These are phyloP conservation scores for Cryomyces minteri DNA, from an alignment of 495 filamentous ascomycete genomes.

Conservation along the genomic window DNA sequence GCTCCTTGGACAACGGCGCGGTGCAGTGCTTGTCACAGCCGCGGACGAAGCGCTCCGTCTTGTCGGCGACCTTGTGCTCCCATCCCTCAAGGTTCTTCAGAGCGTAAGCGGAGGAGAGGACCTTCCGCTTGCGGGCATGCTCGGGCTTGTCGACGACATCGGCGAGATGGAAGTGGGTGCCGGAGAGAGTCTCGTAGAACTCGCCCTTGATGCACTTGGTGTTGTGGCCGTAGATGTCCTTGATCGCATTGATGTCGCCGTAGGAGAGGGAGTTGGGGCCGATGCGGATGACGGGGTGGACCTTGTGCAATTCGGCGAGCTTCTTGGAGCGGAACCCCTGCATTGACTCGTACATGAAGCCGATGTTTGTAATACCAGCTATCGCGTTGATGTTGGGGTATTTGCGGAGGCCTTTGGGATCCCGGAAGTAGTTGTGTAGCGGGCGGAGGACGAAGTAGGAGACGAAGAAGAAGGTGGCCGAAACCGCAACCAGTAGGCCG, in stretches of 20 bases:
- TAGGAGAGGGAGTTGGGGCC: constrained; percentile 3
- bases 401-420: background rate
- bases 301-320: constrained; percentile 1
- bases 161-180: constrained; percentile 10
- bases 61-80: constrained; percentile 7
- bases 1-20: background rate
- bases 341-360: background rate
- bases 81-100: constrained; percentile 5
- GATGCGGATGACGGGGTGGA: constrained; percentile 3
- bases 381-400: background rate
- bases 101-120: constrained; percentile 4
- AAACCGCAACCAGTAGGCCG: background rate
- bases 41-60: constrained; percentile 4
- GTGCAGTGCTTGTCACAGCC: constrained; percentile 8
- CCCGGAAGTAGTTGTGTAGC: background rate
- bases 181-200: constrained; percentile 1
- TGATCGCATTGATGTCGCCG: background rate
- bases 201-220: constrained; percentile 1
- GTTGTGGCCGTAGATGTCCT: constrained; percentile 5
- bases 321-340: background rate
- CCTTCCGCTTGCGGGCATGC: constrained; percentile 16
- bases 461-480: constrained; percentile 17
- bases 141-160: constrained; percentile 14
- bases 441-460: constrained; percentile 21
- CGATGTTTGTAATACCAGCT: background rate